These are phyloP conservation scores for Mortierella hygrophila DNA, from an alignment of 192 early-diverging fungal genomes.

Conservation along the genomic window DNA sequence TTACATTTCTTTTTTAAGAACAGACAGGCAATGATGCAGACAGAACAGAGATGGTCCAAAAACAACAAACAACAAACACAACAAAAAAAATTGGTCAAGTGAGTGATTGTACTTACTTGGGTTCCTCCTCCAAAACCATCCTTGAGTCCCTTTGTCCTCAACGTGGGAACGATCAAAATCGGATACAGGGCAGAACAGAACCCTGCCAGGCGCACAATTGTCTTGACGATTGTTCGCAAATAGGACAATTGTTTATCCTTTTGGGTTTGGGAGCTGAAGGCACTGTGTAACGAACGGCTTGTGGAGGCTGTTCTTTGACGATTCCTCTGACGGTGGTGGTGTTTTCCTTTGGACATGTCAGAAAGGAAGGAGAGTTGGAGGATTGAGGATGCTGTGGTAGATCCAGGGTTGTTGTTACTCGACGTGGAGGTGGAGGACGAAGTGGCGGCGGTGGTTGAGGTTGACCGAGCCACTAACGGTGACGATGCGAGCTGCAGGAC, in stretches of 20 bases:
- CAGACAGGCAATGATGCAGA: constrained; percentile 1
- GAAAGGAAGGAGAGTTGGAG: constrained; percentile 27
- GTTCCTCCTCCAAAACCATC: constrained; percentile 34
- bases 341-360: constrained; percentile 9
- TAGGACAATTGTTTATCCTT: not conserved
- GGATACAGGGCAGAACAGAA: constrained; percentile 9
- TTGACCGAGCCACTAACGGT: constrained; percentile 6
- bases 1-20: constrained; percentile 12
- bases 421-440: not conserved
- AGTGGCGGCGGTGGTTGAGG: not conserved
- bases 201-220: constrained; percentile 6
- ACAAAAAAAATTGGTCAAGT: not conserved
- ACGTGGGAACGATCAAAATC: not conserved
- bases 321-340: not conserved
- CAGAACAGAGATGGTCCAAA: not conserved
- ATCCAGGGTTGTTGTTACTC: not conserved
- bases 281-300: not conserved
- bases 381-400: constrained; percentile 17
- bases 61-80: not conserved
- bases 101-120: constrained; percentile 11
- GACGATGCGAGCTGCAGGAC: constrained; percentile 34
- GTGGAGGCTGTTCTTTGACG: not conserved
- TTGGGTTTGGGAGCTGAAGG: not conserved
- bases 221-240: not conserved
- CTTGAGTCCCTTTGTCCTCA: not conserved